Conservation (phyloP, 1,284 basidiomycete species). For the Naganishia albida region DNA sequence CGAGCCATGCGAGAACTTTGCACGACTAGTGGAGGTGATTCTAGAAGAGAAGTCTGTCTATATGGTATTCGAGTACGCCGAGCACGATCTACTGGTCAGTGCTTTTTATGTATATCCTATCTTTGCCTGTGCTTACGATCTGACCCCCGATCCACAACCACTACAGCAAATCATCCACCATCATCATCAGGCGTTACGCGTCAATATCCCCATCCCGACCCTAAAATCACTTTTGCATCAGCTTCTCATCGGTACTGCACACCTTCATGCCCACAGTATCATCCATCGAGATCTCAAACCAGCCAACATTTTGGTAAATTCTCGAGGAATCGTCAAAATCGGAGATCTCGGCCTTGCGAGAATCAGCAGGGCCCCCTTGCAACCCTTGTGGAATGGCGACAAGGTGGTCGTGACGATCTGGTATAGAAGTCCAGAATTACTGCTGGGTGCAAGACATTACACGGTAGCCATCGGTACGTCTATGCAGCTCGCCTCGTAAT, state of each 20-base stretch:
- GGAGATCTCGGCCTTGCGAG: conserved; percentile 94
- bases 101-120: not conserved
- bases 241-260: conserved; percentile 90
- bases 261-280: conserved; percentile 92
- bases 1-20: conserved; percentile 55
- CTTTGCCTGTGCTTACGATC: not conserved
- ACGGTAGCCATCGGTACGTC: conserved; percentile 76
- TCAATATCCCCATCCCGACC: conserved; percentile 69
- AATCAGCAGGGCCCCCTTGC: conserved; percentile 78
- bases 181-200: conserved; percentile 82
- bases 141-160: not conserved
- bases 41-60: conserved; percentile 97
- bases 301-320: conserved; percentile 95
- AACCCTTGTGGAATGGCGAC: conserved; percentile 76
- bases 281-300: conserved; percentile 91
- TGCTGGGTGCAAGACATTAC: conserved; percentile 95
- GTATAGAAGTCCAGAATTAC: conserved; percentile 95
- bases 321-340: conserved; percentile 89
- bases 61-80: conserved; percentile 99
- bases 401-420: conserved; percentile 99
- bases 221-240: conserved; percentile 94
- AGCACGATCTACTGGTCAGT: conserved; percentile 92
- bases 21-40: conserved; percentile 88
- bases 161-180: conserved; percentile 94
- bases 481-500: not conserved